Percentiles rank a stretch among this genome's conserved stretches.
Conservation (phyloP, 352 stramenopile species). For the Phytophthora parvispora region DNA sequence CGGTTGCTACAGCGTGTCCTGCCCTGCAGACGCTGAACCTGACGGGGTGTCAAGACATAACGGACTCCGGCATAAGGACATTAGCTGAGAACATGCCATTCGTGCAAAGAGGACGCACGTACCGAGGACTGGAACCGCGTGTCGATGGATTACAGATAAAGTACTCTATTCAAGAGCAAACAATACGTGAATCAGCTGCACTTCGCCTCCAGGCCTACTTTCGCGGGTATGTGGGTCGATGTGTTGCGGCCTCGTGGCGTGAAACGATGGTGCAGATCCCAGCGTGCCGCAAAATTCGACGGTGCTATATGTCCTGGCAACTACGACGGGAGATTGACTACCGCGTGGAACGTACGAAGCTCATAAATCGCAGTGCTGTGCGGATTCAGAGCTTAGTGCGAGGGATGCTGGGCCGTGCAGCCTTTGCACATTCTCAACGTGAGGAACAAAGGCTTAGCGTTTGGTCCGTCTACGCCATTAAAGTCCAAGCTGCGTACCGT, state of each 20-base stretch:
- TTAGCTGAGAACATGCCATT: constrained; percentile 78
- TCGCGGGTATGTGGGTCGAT: constrained; percentile 63
- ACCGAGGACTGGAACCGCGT: constrained; percentile 72
- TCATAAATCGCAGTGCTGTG: constrained; percentile 45
- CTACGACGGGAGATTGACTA: constrained; percentile 49
- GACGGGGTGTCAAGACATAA: constrained; percentile 83
- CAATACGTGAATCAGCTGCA: constrained; percentile 76
- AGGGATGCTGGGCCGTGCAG: constrained; percentile 56
- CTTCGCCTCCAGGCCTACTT: constrained; percentile 79
- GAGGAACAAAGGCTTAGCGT: constrained; percentile 44
- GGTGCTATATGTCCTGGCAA: constrained; percentile 58
- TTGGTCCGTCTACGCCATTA: constrained; percentile 58
- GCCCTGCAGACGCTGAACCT: constrained; percentile 77
- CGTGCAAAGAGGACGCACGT: constrained; percentile 57
- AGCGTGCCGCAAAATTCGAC: constrained; percentile 56
- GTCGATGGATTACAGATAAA: constrained; percentile 66
- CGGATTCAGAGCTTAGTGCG: constrained; percentile 72
- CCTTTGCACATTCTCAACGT: constrained; percentile 31
- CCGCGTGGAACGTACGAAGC: constrained; percentile 41
- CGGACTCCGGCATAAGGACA: constrained; percentile 74
- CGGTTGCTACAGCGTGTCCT: constrained; percentile 59
- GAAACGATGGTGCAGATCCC: constrained; percentile 63
- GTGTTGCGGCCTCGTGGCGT: constrained; percentile 62
- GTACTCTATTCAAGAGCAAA: constrained; percentile 78
- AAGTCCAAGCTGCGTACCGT: constrained; percentile 69